Base-by-base conservation (phyloP, 2,329 filamentous ascomycete genomes). In the Colletotrichum sp. region DNA sequence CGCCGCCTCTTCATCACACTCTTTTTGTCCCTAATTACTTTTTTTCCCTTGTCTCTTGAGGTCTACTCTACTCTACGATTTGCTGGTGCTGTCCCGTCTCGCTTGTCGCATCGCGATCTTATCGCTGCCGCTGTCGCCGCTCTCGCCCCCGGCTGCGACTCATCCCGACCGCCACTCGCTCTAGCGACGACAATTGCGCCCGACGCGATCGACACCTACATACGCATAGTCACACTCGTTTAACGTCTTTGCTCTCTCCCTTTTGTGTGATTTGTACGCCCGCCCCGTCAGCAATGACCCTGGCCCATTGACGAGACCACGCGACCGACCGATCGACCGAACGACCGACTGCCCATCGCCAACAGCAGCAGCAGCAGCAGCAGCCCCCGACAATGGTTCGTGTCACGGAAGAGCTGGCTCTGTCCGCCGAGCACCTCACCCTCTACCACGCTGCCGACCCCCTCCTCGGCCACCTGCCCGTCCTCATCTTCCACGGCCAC, bases 381-480 rank as follows among this genome's bases (percentile, higher is more conserved):
- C 79, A 84, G 83, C 67, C 13, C 64, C 55, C 83, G 84, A 89
- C 86, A 87, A 98, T 98, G 96, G 95, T 96, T 88, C 92, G 94
- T 87, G 91, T 96, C 84, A 94, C 92, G 80, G 92, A 93, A 79
- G 93, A 95, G 85, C 91, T 96, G 88, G 92, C 92, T 82, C 90
- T 98, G 84, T 93, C 95, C 84, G 90, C 94, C 83, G 94, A 96
- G 84, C 90, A 94, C 83, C 91, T 98, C 84, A 93, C 92, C 82
- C 94, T 98, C 81, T 98, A 97, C 89, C 94, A 97, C 86, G 93
- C 95, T 80, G 94, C 93, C 83, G 97, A 99, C 85, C 92, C 95
- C 76, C 88, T 96, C 78, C 93, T 97, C 72, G 93, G 93, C 84
- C 91, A 96, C 86, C 89, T 96, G 77, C 93, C 96, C 67, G 89